Conservation (phyloP, 768 basidiomycete species). For the Rhizopogon sp. region DNA sequence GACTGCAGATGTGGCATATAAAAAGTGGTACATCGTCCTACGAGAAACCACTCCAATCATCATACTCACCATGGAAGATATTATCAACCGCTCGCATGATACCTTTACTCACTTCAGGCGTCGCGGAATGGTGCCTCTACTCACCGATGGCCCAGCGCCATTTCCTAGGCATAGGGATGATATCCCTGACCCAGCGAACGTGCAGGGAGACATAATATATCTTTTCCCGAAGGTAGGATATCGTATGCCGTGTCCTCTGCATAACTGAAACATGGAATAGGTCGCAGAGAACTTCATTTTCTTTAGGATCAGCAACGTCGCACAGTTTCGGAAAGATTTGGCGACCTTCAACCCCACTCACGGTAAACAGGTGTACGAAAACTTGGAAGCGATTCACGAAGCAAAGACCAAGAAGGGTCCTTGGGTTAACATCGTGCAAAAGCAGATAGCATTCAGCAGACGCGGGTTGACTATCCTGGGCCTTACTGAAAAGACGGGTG, state of each 20-base stretch:
- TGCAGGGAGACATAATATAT: slow-evolving; percentile 4
- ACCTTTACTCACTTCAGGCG: neutral
- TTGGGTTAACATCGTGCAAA: neutral
- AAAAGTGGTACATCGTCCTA: neutral
- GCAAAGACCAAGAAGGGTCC: neutral
- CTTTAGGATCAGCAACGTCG: slow-evolving; percentile 4
- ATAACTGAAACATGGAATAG: neutral
- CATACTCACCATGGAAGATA: neutral
- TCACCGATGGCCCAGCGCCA: neutral
- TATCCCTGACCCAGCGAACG: neutral
- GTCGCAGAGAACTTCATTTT: slow-evolving; percentile 2
- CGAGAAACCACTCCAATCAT: neutral
- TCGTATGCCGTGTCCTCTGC: neutral
- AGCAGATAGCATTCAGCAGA: slow-evolving; percentile 5
- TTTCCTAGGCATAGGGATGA: neutral
- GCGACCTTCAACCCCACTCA: neutral
- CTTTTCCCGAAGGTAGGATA: slow-evolving; percentile 2
- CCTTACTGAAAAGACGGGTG: slow-evolving; percentile 1
- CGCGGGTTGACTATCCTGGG: slow-evolving; percentile 3
- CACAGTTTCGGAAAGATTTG: neutral
- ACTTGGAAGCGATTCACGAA: neutral
- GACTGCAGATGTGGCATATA: neutral
- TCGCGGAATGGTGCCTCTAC: slow-evolving; percentile 1
- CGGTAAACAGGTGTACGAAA: neutral
- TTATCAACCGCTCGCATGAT: neutral